Conservation (phyloP, 2,329 filamentous ascomycete species). For the Fusarium anthophilum region DNA sequence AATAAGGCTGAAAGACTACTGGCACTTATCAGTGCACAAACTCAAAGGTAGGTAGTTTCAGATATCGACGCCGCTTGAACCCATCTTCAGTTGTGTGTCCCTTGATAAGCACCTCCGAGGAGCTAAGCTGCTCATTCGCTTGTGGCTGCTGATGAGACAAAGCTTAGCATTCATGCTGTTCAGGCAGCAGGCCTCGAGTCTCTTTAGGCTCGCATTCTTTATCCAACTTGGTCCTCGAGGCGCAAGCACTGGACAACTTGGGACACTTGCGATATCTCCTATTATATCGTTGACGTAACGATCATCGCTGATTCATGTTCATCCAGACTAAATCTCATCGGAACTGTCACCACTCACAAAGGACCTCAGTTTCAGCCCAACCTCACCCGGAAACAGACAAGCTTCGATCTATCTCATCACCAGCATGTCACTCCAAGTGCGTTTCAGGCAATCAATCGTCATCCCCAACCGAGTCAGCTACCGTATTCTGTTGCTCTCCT, state of each 20-base stretch:
- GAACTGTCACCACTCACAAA: not conserved
- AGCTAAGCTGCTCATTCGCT: not conserved
- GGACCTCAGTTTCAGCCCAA: constrained; percentile 8
- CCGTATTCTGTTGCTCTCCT: not conserved
- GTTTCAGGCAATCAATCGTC: not conserved
- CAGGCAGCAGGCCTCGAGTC: not conserved
- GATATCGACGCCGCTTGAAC: not conserved
- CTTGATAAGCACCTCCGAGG: not conserved
- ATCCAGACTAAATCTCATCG: constrained; percentile 12
- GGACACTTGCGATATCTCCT: not conserved
- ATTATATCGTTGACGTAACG: not conserved
- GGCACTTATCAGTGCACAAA: not conserved
- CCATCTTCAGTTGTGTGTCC: not conserved
- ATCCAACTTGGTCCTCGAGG: not conserved
- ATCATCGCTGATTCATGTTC: not conserved
- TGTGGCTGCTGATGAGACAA: not conserved
- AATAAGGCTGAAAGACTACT: not conserved
- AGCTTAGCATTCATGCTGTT: not conserved
- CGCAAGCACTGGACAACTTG: not conserved
- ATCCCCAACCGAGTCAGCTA: constrained; percentile 4
- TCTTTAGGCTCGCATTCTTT: not conserved
- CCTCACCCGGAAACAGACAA: constrained; percentile 5
- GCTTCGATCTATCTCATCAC: not conserved
- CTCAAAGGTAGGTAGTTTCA: not conserved
- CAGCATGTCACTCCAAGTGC: not conserved